Evolutionary conservation across 768 basidiomycete species (phyloP).

Genomic region (Pisolithus orientalis): DNA sequence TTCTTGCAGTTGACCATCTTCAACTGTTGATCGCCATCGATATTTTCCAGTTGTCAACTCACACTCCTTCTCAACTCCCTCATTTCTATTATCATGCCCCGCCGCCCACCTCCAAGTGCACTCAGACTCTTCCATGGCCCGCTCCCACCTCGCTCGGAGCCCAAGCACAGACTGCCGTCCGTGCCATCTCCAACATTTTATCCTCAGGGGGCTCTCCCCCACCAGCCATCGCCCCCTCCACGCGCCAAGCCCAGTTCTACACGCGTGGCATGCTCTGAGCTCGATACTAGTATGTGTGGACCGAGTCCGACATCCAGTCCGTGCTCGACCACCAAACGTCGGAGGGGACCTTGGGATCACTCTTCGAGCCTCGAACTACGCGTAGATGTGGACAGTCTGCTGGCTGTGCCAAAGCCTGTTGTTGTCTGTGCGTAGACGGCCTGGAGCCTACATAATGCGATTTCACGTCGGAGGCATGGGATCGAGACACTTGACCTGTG

Average conservation of each 20-base stretch:
- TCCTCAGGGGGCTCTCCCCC: conserved; percentile 23
- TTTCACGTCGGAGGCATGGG: no score
- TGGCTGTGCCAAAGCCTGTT: conserved; percentile 42
- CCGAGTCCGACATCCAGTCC: conserved; percentile 11
- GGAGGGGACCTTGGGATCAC: conserved; percentile 58
- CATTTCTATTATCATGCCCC: conserved; percentile 41
- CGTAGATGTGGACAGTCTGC: conserved; percentile 42
- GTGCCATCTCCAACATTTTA: conserved; percentile 51
- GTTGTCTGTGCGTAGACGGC: conserved; percentile 19
- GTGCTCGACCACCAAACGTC: conserved; percentile 6
- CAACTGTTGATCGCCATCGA: background rate
- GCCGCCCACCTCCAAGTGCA: conserved; percentile 61
- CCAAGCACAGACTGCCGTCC: conserved; percentile 65
- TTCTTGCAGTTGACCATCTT: background rate
- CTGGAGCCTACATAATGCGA: no score
- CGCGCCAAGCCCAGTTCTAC: conserved; percentile 9
- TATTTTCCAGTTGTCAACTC: background rate
- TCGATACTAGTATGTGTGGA: conserved; percentile 15
- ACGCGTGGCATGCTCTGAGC: conserved; percentile 19
- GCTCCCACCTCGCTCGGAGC: conserved; percentile 50
- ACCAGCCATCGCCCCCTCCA: conserved; percentile 13
- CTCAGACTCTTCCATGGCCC: conserved; percentile 59
- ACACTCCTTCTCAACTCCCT: background rate
- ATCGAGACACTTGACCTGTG: no score
- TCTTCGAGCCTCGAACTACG: conserved; percentile 36